Percentiles rank a stretch among this genome's conserved stretches.
phyloP scores from a whole-genome alignment of 306 rosid species.

The Castanea crenata region DNA sequence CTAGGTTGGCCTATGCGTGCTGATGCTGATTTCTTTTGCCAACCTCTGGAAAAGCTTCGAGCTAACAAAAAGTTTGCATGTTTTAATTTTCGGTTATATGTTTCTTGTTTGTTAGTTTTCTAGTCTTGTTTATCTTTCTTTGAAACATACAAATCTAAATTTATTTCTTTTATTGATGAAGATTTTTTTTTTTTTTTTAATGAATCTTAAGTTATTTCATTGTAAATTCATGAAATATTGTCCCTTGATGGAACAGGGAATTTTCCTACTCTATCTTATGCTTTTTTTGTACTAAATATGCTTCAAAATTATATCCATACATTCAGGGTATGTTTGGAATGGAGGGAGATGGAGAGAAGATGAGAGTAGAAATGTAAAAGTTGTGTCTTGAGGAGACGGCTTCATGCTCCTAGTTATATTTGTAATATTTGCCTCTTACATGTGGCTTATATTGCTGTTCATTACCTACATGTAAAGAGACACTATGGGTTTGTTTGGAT shows the following conservation, averaged over 20 bases:
- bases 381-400: no score
- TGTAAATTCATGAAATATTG: not conserved
- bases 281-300: not conserved
- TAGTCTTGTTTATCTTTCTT: not conserved
- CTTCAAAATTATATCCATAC: not conserved
- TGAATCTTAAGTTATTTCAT: not conserved
- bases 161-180: not conserved
- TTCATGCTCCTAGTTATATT: no score
- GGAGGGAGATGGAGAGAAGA: no score
- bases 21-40: conserved; percentile 65
- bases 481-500: no score
- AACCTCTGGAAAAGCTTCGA: conserved; percentile 16
- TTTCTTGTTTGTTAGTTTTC: not conserved
- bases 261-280: not conserved
- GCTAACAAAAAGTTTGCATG: conserved; percentile 61
- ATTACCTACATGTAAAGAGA: no score
- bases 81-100: conserved; percentile 18
- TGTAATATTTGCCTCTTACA: no score
- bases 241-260: not conserved
- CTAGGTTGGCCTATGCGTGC: conserved; percentile 96
- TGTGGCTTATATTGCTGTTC: no score
- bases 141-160: not conserved
- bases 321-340: no score
- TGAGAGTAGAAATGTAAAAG: no score
- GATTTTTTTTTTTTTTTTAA: not conserved